phyloP scores from a whole-genome alignment of 371 early-diverging fungal species.

The Catenaria anguillulae region DNA sequence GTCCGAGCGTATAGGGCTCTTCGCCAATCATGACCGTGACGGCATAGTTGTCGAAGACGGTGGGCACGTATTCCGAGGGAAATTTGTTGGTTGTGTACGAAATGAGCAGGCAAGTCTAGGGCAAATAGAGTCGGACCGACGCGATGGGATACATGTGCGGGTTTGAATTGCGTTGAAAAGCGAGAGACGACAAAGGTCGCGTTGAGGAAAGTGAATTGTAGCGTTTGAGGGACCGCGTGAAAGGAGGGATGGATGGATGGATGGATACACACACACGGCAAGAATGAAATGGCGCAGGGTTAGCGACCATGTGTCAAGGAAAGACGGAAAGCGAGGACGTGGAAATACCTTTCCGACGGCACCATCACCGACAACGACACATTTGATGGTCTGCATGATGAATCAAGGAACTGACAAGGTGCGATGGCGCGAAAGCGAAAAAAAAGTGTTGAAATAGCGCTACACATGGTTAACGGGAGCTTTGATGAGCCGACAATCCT shows the following conservation, averaged over 20 bases:
- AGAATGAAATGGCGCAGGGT: too few relatives aligned
- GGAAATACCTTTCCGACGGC: slow-evolving; percentile 83
- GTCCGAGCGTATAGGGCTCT: slow-evolving; percentile 75
- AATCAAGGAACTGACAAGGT: too few relatives aligned
- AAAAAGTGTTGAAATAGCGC: too few relatives aligned
- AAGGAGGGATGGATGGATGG: neutral
- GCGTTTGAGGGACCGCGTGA: neutral
- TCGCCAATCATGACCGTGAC: slow-evolving; percentile 96
- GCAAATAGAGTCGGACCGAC: slow-evolving; percentile 1
- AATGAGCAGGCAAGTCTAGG: slow-evolving; percentile 86
- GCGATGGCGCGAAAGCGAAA: too few relatives aligned
- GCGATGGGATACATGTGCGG: neutral
- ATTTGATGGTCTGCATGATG: slow-evolving; percentile 75
- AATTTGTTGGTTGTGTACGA: slow-evolving; percentile 98
- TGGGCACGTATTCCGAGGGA: slow-evolving; percentile 96
- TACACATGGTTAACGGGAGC: too few relatives aligned
- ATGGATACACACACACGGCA: too few relatives aligned
- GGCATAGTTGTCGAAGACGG: slow-evolving; percentile 98
- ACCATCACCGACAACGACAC: slow-evolving; percentile 96
- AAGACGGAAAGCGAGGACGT: slow-evolving; percentile 4
- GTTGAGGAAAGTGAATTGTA: neutral
- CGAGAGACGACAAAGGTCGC: neutral
- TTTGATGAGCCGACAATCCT: too few relatives aligned
- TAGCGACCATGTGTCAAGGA: too few relatives aligned
- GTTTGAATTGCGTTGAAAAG: neutral